Evolutionary conservation across 164 flowering plant species (phyloP).

Genomic region (Aristolochia californica): DNA sequence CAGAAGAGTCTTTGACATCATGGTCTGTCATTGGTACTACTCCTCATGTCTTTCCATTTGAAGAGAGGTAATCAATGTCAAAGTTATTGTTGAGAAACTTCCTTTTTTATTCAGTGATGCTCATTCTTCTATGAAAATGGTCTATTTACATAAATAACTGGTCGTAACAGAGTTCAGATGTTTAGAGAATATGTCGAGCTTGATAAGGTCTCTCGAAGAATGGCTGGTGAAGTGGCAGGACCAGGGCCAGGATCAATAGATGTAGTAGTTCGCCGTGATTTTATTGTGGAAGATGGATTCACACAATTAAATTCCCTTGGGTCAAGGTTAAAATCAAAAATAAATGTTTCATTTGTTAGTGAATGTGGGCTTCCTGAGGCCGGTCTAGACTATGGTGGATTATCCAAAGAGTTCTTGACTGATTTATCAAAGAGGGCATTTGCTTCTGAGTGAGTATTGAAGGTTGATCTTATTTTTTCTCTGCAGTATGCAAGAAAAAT

Average conservation of each 20-base stretch:
- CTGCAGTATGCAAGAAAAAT: not conserved
- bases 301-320: slow-evolving; percentile 76
- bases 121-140: not conserved
- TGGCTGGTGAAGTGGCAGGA: slow-evolving; percentile 82
- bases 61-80: slow-evolving; percentile 53
- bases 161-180: slow-evolving; percentile 72
- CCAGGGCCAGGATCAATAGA: slow-evolving; percentile 69
- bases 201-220: slow-evolving; percentile 74
- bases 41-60: slow-evolving; percentile 94
- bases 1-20: slow-evolving; percentile 34
- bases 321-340: slow-evolving; percentile 64
- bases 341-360: slow-evolving; percentile 94
- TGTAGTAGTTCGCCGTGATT: slow-evolving; percentile 83
- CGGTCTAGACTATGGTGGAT: slow-evolving; percentile 97
- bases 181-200: slow-evolving; percentile 90
- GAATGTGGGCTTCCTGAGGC: slow-evolving; percentile 98
- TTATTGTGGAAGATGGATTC: slow-evolving; percentile 96
- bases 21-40: slow-evolving; percentile 60
- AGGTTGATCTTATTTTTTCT: not conserved
- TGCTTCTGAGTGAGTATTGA: slow-evolving; percentile 70
- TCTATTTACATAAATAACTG: not conserved
- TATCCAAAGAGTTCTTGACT: slow-evolving; percentile 91
- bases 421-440: slow-evolving; percentile 85
- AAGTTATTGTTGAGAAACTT: too few relatives aligned
- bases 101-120: too few relatives aligned